Evolutionary conservation across 495 filamentous ascomycete genomes (phyloP).

Genomic region (Trichoderma reesei): DNA sequence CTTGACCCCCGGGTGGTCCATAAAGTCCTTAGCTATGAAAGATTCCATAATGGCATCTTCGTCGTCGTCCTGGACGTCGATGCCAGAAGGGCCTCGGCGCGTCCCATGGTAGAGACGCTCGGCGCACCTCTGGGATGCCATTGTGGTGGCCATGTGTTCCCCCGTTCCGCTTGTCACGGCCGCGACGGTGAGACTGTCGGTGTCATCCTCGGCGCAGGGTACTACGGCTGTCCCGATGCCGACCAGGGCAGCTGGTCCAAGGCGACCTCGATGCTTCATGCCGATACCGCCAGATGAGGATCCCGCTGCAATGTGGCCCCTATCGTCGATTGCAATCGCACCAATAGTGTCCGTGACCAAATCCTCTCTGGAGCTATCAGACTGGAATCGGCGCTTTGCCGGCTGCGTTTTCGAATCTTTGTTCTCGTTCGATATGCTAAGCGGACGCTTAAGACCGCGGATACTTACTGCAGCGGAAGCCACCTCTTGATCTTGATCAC

Average conservation of each 20-base stretch:
- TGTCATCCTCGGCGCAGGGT: slow-evolving; percentile 49
- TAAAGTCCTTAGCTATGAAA: slow-evolving; percentile 73
- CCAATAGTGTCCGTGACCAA: slow-evolving; percentile 86
- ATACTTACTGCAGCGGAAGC: background rate
- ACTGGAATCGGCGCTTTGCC: slow-evolving; percentile 7
- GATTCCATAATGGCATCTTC: slow-evolving; percentile 63
- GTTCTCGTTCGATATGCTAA: slow-evolving; percentile 3
- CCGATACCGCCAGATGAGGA: slow-evolving; percentile 98
- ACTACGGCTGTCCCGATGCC: slow-evolving; percentile 82
- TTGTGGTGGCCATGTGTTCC: slow-evolving; percentile 91
- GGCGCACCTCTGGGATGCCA: slow-evolving; percentile 71
- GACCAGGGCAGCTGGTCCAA: slow-evolving; percentile 86
- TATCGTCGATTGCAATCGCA: slow-evolving; percentile 79
- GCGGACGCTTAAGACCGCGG: slow-evolving; percentile 11
- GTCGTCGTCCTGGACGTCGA: slow-evolving; percentile 46
- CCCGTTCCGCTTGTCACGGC: slow-evolving; percentile 86
- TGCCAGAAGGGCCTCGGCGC: slow-evolving; percentile 47
- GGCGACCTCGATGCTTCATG: slow-evolving; percentile 87
- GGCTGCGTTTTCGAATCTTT: background rate
- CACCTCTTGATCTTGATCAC: background rate
- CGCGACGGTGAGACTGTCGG: slow-evolving; percentile 54
- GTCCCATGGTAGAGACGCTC: slow-evolving; percentile 61
- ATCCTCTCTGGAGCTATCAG: slow-evolving; percentile 26
- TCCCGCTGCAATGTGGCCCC: slow-evolving; percentile 86
- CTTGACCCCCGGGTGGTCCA: slow-evolving; percentile 67